Evolutionary conservation across 805 yeast genomes (phyloP).

Genomic region (Helenozyma rhizophorensis): DNA sequence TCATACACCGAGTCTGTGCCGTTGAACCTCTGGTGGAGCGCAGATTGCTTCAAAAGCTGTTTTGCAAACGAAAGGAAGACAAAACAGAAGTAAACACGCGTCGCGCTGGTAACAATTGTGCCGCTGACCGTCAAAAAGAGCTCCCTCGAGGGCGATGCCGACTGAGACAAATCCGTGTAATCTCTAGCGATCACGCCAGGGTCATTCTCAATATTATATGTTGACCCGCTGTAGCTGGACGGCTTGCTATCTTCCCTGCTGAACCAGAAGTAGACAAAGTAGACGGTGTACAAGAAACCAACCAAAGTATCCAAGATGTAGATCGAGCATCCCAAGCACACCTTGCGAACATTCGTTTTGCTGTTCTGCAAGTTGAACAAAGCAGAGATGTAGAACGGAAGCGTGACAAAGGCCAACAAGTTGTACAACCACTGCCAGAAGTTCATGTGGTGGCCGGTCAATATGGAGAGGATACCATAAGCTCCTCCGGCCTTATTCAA

Average conservation of each 20-base stretch:
- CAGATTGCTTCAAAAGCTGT: constrained; percentile 43
- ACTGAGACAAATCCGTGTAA: constrained; percentile 36
- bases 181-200: constrained; percentile 3
- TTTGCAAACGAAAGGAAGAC: constrained; percentile 57
- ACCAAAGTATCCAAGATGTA: constrained; percentile 65
- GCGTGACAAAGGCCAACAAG: constrained; percentile 53
- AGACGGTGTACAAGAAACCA: constrained; percentile 65
- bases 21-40: constrained; percentile 19
- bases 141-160: constrained; percentile 57
- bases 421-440: constrained; percentile 81
- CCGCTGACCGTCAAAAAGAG: constrained; percentile 52
- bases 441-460: constrained; percentile 85
- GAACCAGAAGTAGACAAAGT: constrained; percentile 78
- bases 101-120: constrained; percentile 42
- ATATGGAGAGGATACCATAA: constrained; percentile 78
- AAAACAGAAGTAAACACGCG: constrained; percentile 58
- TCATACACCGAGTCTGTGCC: constrained; percentile 23
- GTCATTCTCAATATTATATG: constrained; percentile 10
- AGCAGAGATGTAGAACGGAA: constrained; percentile 66
- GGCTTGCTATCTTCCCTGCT: constrained; percentile 37
- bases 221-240: constrained; percentile 16
- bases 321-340: constrained; percentile 58
- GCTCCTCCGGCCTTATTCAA: constrained; percentile 86
- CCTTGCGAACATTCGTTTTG: constrained; percentile 53
- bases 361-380: constrained; percentile 35